These are phyloP conservation scores for Didymella glomerata DNA, from an alignment of 2,329 filamentous ascomycete species.

Conservation along the genomic window DNA sequence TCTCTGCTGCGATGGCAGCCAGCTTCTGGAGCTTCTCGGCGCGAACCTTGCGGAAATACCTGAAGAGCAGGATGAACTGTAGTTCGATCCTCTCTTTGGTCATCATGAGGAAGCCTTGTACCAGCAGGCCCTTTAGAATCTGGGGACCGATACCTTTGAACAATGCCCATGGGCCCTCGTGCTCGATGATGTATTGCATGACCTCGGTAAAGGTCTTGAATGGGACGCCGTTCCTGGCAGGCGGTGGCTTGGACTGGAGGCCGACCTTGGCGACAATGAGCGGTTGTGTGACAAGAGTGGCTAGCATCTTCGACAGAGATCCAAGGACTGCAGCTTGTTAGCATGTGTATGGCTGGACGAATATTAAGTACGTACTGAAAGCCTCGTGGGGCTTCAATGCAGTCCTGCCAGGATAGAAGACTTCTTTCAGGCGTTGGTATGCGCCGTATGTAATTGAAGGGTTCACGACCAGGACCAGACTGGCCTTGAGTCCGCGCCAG, in stretches of 20 bases:
- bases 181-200: constrained; percentile 89
- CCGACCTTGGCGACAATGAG: constrained; percentile 98
- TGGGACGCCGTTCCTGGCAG: constrained; percentile 82
- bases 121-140: constrained; percentile 88
- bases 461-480: constrained; percentile 93
- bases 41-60: constrained; percentile 77
- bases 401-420: constrained; percentile 78
- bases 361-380: constrained; percentile 72
- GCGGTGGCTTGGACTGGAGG: constrained; percentile 89
- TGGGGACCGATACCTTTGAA: constrained; percentile 98
- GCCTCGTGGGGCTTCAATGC: constrained; percentile 85
- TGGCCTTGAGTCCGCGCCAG: constrained; percentile 96
- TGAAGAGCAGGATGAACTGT: constrained; percentile 83
- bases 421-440: constrained; percentile 85
- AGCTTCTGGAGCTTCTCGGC: constrained; percentile 74
- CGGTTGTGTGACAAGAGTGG: constrained; percentile 91
- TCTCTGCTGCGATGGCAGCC: constrained; percentile 69
- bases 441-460: constrained; percentile 97
- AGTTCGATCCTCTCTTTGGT: constrained; percentile 96
- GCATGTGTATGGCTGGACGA: constrained; percentile 5
- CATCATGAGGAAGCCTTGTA: constrained; percentile 98
- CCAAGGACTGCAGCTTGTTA: constrained; percentile 72
- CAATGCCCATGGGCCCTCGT: constrained; percentile 82
- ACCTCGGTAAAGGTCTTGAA: constrained; percentile 95
- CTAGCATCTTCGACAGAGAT: constrained; percentile 89